A percentile compares a stretch with the other conserved stretches of the same genome.
These are phyloP conservation scores for Boletus vinaceobasis DNA, from an alignment of 768 basidiomycete species.

Conservation along the genomic window DNA sequence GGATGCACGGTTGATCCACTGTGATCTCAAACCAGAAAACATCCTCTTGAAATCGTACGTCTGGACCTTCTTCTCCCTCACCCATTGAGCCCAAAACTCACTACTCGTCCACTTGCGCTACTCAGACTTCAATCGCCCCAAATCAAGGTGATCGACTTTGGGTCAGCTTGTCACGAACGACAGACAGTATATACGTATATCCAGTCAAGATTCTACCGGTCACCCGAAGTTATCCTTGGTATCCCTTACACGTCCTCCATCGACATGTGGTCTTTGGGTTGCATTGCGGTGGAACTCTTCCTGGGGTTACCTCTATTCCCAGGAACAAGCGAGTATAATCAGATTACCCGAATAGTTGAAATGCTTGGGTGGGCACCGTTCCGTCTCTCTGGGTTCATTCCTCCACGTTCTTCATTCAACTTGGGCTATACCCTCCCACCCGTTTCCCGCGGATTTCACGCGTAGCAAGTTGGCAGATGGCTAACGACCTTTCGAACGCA, in stretches of 20 bases:
- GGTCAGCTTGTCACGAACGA: constrained; percentile 96
- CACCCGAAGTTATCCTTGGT: constrained; percentile 93
- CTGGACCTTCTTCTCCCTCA: neutral
- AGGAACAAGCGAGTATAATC: constrained; percentile 99
- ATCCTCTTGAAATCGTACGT: constrained; percentile 91
- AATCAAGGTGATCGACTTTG: constrained; percentile 99
- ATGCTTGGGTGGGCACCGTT: constrained; percentile 84
- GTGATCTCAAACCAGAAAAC: constrained; percentile 98
- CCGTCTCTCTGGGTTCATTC: neutral
- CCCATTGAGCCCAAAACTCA: neutral
- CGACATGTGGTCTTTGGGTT: constrained; percentile 99
- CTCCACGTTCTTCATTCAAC: neutral
- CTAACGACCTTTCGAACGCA: constrained; percentile 30
- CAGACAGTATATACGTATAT: constrained; percentile 99
- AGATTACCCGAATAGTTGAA: constrained; percentile 93
- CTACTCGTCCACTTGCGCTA: neutral
- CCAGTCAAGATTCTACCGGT: constrained; percentile 97
- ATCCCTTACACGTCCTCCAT: constrained; percentile 93
- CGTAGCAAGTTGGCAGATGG: neutral
- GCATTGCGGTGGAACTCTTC: constrained; percentile 98
- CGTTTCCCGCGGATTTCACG: neutral
- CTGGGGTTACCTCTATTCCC: constrained; percentile 95
- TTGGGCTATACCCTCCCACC: neutral
- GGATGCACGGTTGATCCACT: constrained; percentile 94
- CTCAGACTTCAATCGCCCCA: constrained; percentile 89